Evolutionary conservation across 2,329 filamentous ascomycete species (phyloP).

Genomic region (Fusarium sp.): DNA sequence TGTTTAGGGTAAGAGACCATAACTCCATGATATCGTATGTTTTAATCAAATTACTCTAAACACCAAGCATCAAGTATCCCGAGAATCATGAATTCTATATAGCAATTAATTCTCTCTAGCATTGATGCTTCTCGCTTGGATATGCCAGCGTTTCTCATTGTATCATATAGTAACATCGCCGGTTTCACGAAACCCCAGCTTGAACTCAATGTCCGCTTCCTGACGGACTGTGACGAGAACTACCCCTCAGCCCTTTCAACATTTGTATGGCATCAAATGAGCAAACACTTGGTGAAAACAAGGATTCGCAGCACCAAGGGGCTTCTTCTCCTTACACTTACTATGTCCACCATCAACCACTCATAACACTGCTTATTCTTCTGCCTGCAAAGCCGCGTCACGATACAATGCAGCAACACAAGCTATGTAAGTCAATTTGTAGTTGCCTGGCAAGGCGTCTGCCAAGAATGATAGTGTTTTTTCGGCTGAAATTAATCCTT

Average conservation of each 20-base stretch:
- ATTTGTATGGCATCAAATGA: background rate
- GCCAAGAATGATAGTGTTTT: background rate
- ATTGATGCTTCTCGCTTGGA: background rate
- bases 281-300: background rate
- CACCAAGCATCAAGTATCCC: background rate
- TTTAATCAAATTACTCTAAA: background rate
- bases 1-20: background rate
- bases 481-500: slow-evolving; percentile 2
- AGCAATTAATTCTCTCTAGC: no score
- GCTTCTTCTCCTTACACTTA: background rate
- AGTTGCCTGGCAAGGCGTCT: slow-evolving; percentile 22
- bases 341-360: slow-evolving; percentile 40
- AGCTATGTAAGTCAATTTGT: background rate
- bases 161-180: background rate
- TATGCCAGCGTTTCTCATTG: background rate
- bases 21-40: background rate
- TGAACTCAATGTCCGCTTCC: background rate
- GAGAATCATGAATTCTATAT: background rate
- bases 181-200: background rate
- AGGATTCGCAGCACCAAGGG: background rate
- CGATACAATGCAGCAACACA: background rate
- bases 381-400: slow-evolving; percentile 45
- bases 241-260: background rate
- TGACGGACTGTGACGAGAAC: background rate
- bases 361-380: slow-evolving; percentile 46